Conservation (phyloP, 2,329 filamentous ascomycete species). For the Aciculosporium take region DNA sequence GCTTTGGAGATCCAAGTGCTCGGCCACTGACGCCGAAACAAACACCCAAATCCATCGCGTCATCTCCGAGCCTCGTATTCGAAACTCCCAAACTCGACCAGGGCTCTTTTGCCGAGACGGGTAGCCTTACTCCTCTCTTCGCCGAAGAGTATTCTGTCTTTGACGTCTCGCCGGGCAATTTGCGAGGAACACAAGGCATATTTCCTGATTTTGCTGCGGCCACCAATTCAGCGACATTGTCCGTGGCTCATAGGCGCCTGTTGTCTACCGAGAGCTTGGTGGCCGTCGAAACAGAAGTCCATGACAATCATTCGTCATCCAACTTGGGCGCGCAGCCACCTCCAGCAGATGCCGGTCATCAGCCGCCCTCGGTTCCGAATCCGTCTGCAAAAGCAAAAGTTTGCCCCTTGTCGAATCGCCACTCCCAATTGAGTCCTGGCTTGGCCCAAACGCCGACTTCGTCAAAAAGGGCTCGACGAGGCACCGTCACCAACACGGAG, state of each 20-base stretch:
- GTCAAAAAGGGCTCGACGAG: constrained; percentile 32
- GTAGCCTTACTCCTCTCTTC: constrained; percentile 46
- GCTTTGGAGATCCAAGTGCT: constrained; percentile 51
- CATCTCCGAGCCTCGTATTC: constrained; percentile 40
- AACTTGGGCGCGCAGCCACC: constrained; percentile 39
- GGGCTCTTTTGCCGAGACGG: constrained; percentile 32
- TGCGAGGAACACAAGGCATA: constrained; percentile 29
- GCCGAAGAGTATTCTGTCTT: constrained; percentile 53
- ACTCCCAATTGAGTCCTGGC: constrained; percentile 15
- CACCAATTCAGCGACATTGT: constrained; percentile 19
- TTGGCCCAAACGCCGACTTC: constrained; percentile 11
- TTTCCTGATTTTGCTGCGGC: constrained; percentile 31
- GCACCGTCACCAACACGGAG: constrained; percentile 21
- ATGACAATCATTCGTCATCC: constrained; percentile 47
- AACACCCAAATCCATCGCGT: constrained; percentile 39
- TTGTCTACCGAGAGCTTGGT: constrained; percentile 36
- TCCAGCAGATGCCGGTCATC: constrained; percentile 44
- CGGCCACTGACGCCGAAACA: constrained; percentile 44
- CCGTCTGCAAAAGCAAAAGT: constrained; percentile 22
- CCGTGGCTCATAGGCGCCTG: constrained; percentile 31
- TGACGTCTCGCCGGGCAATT: constrained; percentile 47
- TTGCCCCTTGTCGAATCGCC: constrained; percentile 15
- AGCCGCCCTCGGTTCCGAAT: constrained; percentile 43
- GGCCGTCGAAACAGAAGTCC: constrained; percentile 39
- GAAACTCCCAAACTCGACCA: constrained; percentile 39